Base-by-base conservation (phyloP, 305 asterid genomes). In the Euphrasia arctica region DNA sequence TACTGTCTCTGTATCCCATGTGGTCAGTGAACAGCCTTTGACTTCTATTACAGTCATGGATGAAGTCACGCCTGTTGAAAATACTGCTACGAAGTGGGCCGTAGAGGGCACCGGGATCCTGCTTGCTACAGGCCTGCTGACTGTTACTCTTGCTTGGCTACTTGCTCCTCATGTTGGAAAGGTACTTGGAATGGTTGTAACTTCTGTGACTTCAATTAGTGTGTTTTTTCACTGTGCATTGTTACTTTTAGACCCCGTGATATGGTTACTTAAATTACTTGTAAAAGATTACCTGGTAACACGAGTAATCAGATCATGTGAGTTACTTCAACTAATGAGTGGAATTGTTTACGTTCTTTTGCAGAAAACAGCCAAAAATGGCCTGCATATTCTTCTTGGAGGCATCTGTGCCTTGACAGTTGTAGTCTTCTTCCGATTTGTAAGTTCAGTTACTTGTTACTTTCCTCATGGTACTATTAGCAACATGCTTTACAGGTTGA, bases 141-240 rank as follows among this genome's bases (percentile, higher is more conserved):
- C 96, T 61, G 91, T 91, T 55, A 86, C 93, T 43, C 91, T 91
- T 63, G 93, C 96, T 3, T 88, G 97, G 96, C 85, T 91, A 56
- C 83, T 91, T 68, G 95, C 96, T 62, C 96, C 97, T 65, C 95
- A 83, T 67, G 97, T 91, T 59, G 96, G 97, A 74, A 86, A 91
- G 97, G 95, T 90, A 77, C 42, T 67, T 62, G 60, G 68, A 45
- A 14, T 64, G 42, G 49, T 36, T 71, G 12, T 58, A 5, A 51
- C 52, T 47, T 68, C 47, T 56, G 59, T 34, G 29, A 50, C 25
- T 60, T 50, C 63, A 57, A 4, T 14, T 67, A 27, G 34, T 43
- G 27, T 22, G 48, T 66, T 50, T 60, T 50, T 52, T 45, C 45
- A 39, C 36, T 42, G 61, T 48, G 45, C 63, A 9, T 45, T 25